Evolutionary conservation across 306 rosid genomes (phyloP).

Genomic region (Cucurbita argyrosperma): DNA sequence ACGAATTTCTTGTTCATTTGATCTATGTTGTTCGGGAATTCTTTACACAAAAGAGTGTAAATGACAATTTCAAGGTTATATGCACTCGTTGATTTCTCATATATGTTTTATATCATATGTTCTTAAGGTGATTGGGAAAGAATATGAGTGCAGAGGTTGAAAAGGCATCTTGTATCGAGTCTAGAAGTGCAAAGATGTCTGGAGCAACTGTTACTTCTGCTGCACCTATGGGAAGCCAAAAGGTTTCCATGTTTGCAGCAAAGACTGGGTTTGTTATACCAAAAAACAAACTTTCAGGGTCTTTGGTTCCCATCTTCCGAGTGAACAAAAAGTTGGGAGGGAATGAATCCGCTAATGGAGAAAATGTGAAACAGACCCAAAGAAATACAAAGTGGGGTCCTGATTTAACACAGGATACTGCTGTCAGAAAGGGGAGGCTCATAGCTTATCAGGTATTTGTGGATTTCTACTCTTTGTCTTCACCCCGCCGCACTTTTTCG

Average conservation of each 20-base stretch:
- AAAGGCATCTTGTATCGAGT: slow-evolving; percentile 24
- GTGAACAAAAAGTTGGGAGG: slow-evolving; percentile 39
- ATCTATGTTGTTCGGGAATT: neutral
- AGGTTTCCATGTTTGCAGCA: slow-evolving; percentile 57
- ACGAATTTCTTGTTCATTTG: neutral
- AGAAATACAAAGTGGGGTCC: slow-evolving; percentile 83
- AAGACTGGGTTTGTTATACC: slow-evolving; percentile 93
- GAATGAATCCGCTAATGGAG: slow-evolving; percentile 32
- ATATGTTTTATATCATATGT: neutral
- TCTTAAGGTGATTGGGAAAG: slow-evolving; percentile 14
- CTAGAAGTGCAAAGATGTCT: slow-evolving; percentile 30
- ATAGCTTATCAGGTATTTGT: slow-evolving; percentile 72
- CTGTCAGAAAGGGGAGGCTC: slow-evolving; percentile 56
- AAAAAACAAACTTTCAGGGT: slow-evolving; percentile 79
- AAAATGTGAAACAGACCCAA: slow-evolving; percentile 36
- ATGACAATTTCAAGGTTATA: neutral
- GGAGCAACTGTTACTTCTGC: slow-evolving; percentile 34
- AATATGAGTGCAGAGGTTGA: slow-evolving; percentile 37
- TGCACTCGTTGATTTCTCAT: neutral
- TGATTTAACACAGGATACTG: slow-evolving; percentile 54
- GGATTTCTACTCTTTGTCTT: neutral
- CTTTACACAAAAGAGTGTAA: neutral
- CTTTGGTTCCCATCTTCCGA: slow-evolving; percentile 59
- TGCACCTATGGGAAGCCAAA: slow-evolving; percentile 32
- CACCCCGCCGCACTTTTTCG: neutral